Evolutionary conservation across 495 filamentous ascomycete species (phyloP).

Genomic region (Talaromyces nanjingensis): DNA sequence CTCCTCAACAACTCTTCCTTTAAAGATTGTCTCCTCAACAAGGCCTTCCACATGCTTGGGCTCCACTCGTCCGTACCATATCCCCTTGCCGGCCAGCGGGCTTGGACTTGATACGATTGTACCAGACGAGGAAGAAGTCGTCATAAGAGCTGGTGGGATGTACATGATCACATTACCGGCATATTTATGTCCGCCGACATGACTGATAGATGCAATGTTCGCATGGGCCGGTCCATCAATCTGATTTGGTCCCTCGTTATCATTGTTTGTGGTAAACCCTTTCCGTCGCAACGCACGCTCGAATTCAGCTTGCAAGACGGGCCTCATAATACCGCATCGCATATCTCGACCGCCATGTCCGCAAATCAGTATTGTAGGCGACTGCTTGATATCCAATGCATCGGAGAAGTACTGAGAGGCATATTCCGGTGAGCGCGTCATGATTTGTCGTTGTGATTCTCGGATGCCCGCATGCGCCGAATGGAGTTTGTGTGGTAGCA

Average conservation of each 20-base stretch:
- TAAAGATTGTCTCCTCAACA: conserved; percentile 68
- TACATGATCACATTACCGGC: conserved; percentile 93
- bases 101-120: conserved; percentile 14
- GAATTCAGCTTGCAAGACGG: conserved; percentile 64
- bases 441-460: conserved; percentile 19
- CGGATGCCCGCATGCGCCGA: conserved; percentile 47
- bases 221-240: conserved; percentile 32
- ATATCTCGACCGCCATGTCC: conserved; percentile 72
- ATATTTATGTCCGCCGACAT: conserved; percentile 89
- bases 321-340: conserved; percentile 76
- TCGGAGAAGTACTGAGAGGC: conserved; percentile 27
- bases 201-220: conserved; percentile 70
- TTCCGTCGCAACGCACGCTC: conserved; percentile 34
- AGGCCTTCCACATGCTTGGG: conserved; percentile 83
- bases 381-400: conserved; percentile 51
- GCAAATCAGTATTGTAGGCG: conserved; percentile 71
- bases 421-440: conserved; percentile 24
- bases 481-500: conserved; percentile 53
- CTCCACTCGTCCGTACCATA: conserved; percentile 91
- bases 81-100: conserved; percentile 68
- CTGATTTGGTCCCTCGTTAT: conserved; percentile 9
- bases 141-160: conserved; percentile 53
- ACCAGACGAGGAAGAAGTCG: conserved; percentile 12
- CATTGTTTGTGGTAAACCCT: conserved; percentile 19
- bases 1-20: conserved; percentile 67